Percentiles rank a stretch among this genome's conserved stretches.
These are phyloP conservation scores for Fusarium mexicanum DNA, from an alignment of 2,329 filamentous ascomycete genomes.

Conservation along the genomic window DNA sequence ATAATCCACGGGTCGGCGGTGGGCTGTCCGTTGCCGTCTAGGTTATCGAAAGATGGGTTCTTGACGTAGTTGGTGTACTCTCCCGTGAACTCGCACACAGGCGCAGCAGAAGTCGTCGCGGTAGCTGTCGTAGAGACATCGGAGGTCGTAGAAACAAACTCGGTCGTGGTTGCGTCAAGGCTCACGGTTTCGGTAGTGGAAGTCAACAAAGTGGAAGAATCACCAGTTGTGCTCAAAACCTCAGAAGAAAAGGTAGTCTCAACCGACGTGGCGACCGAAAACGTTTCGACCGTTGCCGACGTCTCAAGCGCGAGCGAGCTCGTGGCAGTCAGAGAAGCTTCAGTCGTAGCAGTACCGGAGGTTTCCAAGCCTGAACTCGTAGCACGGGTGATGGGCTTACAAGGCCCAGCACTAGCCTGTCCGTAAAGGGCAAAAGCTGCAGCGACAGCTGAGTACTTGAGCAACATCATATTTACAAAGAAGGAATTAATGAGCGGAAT, in stretches of 20 bases:
- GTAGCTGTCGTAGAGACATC: neutral
- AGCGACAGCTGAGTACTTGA: neutral
- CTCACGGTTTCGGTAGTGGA: neutral
- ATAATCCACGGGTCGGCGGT: neutral
- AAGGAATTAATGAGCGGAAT: neutral
- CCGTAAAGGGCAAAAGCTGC: neutral
- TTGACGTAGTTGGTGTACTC: neutral
- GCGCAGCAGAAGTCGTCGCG: neutral
- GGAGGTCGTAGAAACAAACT: neutral
- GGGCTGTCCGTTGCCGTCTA: neutral
- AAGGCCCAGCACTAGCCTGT: neutral
- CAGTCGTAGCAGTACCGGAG: neutral
- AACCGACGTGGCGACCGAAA: neutral
- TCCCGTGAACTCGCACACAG: neutral
- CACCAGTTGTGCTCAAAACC: fast-evolving
- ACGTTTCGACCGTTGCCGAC: fast-evolving
- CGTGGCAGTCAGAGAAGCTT: neutral
- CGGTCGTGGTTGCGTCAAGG: neutral
- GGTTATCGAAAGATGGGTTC: neutral
- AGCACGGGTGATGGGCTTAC: neutral
- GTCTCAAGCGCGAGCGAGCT: neutral
- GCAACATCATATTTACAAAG: conserved; percentile 16
- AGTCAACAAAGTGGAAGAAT: neutral
- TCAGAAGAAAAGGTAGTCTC: conserved; percentile 41
- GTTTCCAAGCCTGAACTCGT: neutral